A percentile compares a stretch with the other conserved stretches of the same genome.
These are phyloP conservation scores for Crucihimalaya himalaica DNA, from an alignment of 345 rosid species.

Conservation along the genomic window DNA sequence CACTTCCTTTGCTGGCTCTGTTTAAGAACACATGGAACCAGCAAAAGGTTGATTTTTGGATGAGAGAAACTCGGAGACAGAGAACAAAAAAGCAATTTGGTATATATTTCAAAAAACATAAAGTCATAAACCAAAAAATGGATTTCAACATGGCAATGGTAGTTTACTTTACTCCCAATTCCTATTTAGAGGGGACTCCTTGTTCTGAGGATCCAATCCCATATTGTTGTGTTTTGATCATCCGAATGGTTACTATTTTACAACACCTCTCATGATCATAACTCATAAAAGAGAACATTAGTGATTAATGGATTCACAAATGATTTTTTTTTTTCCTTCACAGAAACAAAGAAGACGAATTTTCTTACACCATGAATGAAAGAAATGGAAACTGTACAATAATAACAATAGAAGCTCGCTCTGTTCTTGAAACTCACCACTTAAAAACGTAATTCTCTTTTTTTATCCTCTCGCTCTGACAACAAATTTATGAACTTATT, in stretches of 20 bases:
- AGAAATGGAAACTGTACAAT: constrained; percentile 43
- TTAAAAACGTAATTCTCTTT: not conserved
- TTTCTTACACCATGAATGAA: constrained; percentile 42
- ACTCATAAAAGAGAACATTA: too few relatives aligned
- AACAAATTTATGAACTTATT: constrained; percentile 38
- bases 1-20: too few relatives aligned
- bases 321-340: not conserved
- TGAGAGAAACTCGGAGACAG: not conserved
- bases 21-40: too few relatives aligned
- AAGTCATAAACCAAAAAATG: not conserved
- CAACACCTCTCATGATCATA: not conserved
- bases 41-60: too few relatives aligned
- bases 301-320: not conserved
- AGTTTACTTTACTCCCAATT: not conserved
- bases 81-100: not conserved
- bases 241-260: not conserved
- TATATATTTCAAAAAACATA: not conserved
- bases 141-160: not conserved
- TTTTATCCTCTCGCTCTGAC: constrained; percentile 13
- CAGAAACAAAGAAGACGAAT: constrained; percentile 28
- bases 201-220: not conserved
- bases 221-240: not conserved
- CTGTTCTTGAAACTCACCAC: constrained; percentile 32
- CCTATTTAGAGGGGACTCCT: not conserved
- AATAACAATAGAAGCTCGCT: constrained; percentile 23